Base-by-base conservation (phyloP, 257 asterid genomes). In the Apocynum venetum region DNA sequence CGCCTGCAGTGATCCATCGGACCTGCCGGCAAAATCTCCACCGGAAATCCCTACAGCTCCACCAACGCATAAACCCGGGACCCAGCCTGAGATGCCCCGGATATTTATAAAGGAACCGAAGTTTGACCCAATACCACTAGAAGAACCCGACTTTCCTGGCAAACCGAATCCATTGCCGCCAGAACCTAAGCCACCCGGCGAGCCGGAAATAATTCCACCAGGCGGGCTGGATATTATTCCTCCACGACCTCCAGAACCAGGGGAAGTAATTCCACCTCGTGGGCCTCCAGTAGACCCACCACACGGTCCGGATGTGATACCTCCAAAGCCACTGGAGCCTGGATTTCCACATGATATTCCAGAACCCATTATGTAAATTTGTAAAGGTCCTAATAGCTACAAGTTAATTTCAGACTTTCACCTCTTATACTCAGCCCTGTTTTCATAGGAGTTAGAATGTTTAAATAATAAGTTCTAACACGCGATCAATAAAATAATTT, bases 251-350 rank as follows among this genome's bases (percentile, higher is more conserved):
- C 47, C 47, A 44, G 47, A 44, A 6, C 47, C 47, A 44, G 47
- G 47, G 47, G 97, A 88, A 76, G 82, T 83, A 31, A 57, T 80
- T 40, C 93, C 97, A 3, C 95, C 94, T 1, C 83, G 68, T 64
- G 85, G 82, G 70, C 92, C 89, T 2, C 8, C 38, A 2, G 8
- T 60, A n/a, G 66, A 60, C 66, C 66, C 66, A 8, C 66, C 66
- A 60, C 66, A 8, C 31, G 67, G 67, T 0, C 43, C 67, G 6
- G 67, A 61, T 10, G 15, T 31, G 2, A 9, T 61, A 31, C 43
- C 67, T 31, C 43, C 67, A 61, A 36, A 2, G 43, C 67, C 67
- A 11, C 69, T 80, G 20, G 86, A 79, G 55, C 85, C 84, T 7
- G 81, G 72, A 65, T 85, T 84, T n/a, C 74, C 83, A 3, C 13